A percentile compares a stretch with the other conserved stretches of the same genome.
These are phyloP conservation scores for Aspergillus sclerotioniger DNA, from an alignment of 495 filamentous ascomycete genomes.

Conservation along the genomic window DNA sequence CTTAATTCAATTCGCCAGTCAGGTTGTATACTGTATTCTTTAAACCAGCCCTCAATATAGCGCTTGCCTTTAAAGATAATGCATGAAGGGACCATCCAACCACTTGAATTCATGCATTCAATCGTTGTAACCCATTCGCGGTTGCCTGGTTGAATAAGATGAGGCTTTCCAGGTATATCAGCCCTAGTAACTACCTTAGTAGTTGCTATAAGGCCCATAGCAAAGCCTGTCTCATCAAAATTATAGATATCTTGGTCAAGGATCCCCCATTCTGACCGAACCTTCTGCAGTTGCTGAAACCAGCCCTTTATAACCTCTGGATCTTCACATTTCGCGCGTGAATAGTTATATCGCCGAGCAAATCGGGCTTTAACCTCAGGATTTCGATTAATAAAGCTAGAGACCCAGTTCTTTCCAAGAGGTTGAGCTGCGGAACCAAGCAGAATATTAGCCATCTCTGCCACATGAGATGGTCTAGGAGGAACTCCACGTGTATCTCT, in stretches of 20 bases:
- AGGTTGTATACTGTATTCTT: constrained; percentile 18
- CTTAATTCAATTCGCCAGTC: constrained; percentile 28
- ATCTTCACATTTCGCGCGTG: constrained; percentile 38
- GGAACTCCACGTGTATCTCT: constrained; percentile 13
- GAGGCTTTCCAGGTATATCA: constrained; percentile 16
- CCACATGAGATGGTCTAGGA: constrained; percentile 17
- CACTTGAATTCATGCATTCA: constrained; percentile 22
- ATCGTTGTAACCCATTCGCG: constrained; percentile 38
- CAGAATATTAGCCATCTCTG: constrained; percentile 42
- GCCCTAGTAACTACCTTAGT: constrained; percentile 29
- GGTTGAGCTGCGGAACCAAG: constrained; percentile 7
- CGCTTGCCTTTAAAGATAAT: constrained; percentile 36
- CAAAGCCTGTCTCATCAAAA: constrained; percentile 3
- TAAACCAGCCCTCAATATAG: constrained; percentile 28
- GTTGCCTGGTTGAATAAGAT: constrained; percentile 32
- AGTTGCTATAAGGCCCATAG: constrained; percentile 22
- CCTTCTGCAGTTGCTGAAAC: constrained; percentile 34
- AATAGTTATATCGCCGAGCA: constrained; percentile 28
- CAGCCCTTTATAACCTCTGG: constrained; percentile 28
- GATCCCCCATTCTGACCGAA: constrained; percentile 35
- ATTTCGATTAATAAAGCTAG: constrained; percentile 30
- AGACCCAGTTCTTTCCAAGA: constrained; percentile 1
- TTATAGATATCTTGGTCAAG: constrained; percentile 33
- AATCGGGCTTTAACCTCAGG: constrained; percentile 28
- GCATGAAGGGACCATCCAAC: constrained; percentile 22